Percentiles rank a stretch among this genome's conserved stretches.
These are phyloP conservation scores for Candida railenensis DNA, from an alignment of 805 yeast species.

Conservation along the genomic window DNA sequence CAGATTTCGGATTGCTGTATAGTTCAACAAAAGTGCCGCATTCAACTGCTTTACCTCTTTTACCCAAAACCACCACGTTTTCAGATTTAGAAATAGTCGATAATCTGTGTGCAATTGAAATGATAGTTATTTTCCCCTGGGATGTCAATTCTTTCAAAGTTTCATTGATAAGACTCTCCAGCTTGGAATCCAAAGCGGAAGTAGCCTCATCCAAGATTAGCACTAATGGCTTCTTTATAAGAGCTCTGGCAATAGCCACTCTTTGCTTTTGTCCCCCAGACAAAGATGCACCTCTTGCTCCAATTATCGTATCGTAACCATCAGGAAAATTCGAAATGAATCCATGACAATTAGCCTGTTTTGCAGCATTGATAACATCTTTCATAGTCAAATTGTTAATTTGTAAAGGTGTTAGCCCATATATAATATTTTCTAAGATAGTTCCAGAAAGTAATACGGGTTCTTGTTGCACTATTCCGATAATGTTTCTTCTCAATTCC, in stretches of 20 bases:
- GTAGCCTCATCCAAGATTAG: conserved; percentile 70
- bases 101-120: conserved; percentile 44
- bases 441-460: conserved; percentile 58
- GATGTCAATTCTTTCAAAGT: conserved; percentile 36
- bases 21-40: conserved; percentile 39
- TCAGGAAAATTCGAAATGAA: conserved; percentile 57
- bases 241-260: conserved; percentile 72
- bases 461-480: conserved; percentile 65
- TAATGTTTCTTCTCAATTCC: conserved; percentile 45
- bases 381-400: conserved; percentile 36
- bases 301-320: conserved; percentile 58
- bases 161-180: conserved; percentile 46
- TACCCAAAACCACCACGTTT: conserved; percentile 42
- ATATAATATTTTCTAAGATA: conserved; percentile 53
- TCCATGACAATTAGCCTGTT: conserved; percentile 58
- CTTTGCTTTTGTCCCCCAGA: conserved; percentile 82
- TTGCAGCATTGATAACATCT: conserved; percentile 42
- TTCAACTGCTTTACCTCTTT: conserved; percentile 40
- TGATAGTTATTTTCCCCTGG: conserved; percentile 41
- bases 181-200: conserved; percentile 55
- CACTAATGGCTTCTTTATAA: conserved; percentile 63
- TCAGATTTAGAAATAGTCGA: conserved; percentile 47
- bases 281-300: conserved; percentile 54
- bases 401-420: conserved; percentile 44
- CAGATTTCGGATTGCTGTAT: conserved; percentile 40